Evolutionary conservation across 345 rosid species (phyloP), one percentile per base, ranked within the genome.

Genomic region (Linum lewisii): DNA sequence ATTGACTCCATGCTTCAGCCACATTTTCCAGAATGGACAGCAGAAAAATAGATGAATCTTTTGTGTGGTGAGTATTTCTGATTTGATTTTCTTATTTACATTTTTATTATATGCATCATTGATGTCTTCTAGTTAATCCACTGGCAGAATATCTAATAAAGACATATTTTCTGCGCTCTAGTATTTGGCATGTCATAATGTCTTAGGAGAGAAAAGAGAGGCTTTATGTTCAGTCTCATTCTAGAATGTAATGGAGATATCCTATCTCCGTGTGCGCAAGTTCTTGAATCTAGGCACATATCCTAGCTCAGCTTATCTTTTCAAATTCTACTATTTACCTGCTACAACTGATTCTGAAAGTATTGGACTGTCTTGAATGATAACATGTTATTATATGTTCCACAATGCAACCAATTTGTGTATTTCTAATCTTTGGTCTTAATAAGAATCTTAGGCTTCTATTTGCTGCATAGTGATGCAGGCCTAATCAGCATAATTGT

Each of bases 11-110:
- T 81, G 71, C 82, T 92, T 65, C 76, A 82, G 71, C 89, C 85
- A 20, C 80, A 83, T 26, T 73, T 89, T 65, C 95, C 86, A 21
- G 91, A 80, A 74, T 86, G 78, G 79, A 74, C 71, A 66, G 74
- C 86, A 2, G 83, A 70, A 45, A 94, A 86, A 61, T 89, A 57
- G 99, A 92, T 63, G 97, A 92, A 78, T 88, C 87, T 45, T 80
- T 93, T 55, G 81, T 87, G 10, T 88, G 97, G 99, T 88, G 77
- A 47, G 79, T 57, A 54, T 57, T 51, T 45, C n/a, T 61, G 13
- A 5, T 26, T 72, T 59, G 47, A 68, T 55, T 22, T 22, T 34
- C 20, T 14, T 21, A 37, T 61, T 54, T 44, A 3, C 20, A 15
- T 38, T 10, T 38, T 13, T 8, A 9, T 38, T 2, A 38, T 38